A percentile compares a stretch with the other conserved stretches of the same genome.
phyloP scores from a whole-genome alignment of 352 stramenopile species.

The Phytopythium montanum region DNA sequence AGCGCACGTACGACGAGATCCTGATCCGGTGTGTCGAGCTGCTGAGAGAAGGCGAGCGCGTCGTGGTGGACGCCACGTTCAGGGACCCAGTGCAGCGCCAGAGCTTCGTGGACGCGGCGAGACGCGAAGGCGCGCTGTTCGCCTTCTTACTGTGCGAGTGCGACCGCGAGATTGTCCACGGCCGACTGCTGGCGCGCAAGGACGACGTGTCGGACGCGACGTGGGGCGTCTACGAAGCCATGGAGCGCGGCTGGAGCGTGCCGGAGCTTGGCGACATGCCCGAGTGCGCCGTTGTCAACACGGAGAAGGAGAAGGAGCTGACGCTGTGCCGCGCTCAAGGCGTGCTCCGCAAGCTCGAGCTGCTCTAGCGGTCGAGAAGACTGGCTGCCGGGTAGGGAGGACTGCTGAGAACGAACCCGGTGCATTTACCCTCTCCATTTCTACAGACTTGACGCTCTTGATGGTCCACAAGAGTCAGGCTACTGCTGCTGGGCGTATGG shows the following conservation, averaged over 20 bases:
- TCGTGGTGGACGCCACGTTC: slow-evolving; percentile 62
- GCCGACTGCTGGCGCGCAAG: slow-evolving; percentile 53
- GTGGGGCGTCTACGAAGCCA: slow-evolving; percentile 64
- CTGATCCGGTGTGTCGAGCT: slow-evolving; percentile 27
- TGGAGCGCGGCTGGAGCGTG: slow-evolving; percentile 47
- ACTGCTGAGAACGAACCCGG: not conserved
- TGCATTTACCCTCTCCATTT: slow-evolving; percentile 6
- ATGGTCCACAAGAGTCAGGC: no score
- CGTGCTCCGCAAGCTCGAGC: slow-evolving; percentile 53
- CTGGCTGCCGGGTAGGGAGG: no score
- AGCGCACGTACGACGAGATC: slow-evolving; percentile 66
- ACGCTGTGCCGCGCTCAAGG: slow-evolving; percentile 46
- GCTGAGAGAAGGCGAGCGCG: slow-evolving; percentile 45
- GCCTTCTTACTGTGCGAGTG: slow-evolving; percentile 59
- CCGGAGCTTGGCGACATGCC: slow-evolving; percentile 26
- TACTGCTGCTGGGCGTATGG: slow-evolving; percentile 2
- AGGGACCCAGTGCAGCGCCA: slow-evolving; percentile 38
- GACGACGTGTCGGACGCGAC: slow-evolving; percentile 62
- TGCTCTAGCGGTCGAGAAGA: slow-evolving; percentile 20
- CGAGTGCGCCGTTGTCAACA: slow-evolving; percentile 56
- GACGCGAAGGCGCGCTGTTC: slow-evolving; percentile 46
- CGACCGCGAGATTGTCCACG: slow-evolving; percentile 64
- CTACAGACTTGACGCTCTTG: not conserved
- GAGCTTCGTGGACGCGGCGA: slow-evolving; percentile 37
- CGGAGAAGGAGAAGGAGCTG: slow-evolving; percentile 69